Evolutionary conservation across 129 eudicot genomes (phyloP).

Genomic region (Flaveria robusta): DNA sequence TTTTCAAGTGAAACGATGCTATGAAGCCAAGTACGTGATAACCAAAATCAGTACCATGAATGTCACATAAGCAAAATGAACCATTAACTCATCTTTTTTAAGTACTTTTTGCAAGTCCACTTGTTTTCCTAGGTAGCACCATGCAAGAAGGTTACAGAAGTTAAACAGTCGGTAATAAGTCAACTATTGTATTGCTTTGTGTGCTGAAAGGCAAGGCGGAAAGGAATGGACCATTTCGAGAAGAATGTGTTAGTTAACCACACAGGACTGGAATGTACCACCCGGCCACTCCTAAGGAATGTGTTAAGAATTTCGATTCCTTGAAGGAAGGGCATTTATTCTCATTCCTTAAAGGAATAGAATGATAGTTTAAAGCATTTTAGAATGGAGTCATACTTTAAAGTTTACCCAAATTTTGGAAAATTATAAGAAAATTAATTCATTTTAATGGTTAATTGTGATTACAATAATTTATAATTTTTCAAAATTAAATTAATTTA

Average conservation of each 20-base stretch:
- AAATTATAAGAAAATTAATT: background rate
- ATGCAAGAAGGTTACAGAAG: background rate
- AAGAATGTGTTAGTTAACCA: background rate
- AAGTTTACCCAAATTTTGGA: background rate
- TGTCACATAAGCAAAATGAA: too few species aligned
- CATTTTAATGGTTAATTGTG: background rate
- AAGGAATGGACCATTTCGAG: background rate
- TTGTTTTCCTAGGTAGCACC: background rate
- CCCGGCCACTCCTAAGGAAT: too few species aligned
- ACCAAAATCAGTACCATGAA: background rate
- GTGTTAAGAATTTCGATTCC: background rate
- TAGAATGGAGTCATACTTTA: background rate
- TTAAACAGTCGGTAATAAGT: background rate
- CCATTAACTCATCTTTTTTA: background rate
- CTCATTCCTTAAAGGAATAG: background rate
- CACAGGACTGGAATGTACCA: background rate
- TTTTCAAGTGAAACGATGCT: slow-evolving; percentile 4
- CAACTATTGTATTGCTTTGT: background rate
- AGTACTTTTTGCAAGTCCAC: background rate
- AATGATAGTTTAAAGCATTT: background rate
- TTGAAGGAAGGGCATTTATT: background rate
- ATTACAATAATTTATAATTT: background rate
- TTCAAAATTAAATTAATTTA: background rate
- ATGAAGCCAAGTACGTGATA: background rate
- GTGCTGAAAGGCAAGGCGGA: background rate